Base-by-base conservation (phyloP, 2,329 filamentous ascomycete genomes). In the Drechslera avenae region DNA sequence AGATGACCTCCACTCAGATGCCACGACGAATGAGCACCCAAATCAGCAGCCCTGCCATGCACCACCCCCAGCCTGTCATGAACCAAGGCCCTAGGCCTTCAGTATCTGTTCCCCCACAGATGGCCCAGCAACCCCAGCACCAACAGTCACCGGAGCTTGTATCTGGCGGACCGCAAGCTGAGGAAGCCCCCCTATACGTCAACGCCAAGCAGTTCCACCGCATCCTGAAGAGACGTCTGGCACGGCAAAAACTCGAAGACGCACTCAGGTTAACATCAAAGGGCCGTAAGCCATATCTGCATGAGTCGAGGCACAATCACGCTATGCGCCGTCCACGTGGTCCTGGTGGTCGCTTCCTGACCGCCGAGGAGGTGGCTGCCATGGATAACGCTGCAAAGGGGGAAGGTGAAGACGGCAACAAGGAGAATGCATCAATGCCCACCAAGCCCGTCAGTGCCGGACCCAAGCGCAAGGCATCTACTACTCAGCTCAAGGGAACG, bases 171-270 rank as follows among this genome's bases (percentile, higher is more conserved):
- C 83, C 83, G 12, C 68, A 62, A 41, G 86, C 86, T 3, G 94
- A 97, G 72, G 94, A 99, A 70, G 93, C 93, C 0, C 94, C 94
- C 0, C 79, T 99, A 1, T 99, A 99, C 64, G 94, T 99, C 67
- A 99, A 99, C 67, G 94, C 94, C 4, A 99, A 99, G 74, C 94
- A 99, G 68, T 99, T 99, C 64, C 94, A 99, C 72, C 89, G 94
- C 19, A 99, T 99, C 40, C 77, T 99, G 46, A 97, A 99, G 80
- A 85, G 94, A 50, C 85, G 94, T 52, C 91, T 97, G 57, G 94
- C 94, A 5, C 85, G 94, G 28, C 94, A 97, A 74, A 91, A 90
- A 72, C 81, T 99, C 13, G 94, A 99, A 73, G 94, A 99, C 73
- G 90, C 92, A 46, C 77, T 99, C 35, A 86, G 94, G 34, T 78